phyloP scores from a whole-genome alignment of 1,139 yeast species.

The Blastobotrys malaysiensis region DNA sequence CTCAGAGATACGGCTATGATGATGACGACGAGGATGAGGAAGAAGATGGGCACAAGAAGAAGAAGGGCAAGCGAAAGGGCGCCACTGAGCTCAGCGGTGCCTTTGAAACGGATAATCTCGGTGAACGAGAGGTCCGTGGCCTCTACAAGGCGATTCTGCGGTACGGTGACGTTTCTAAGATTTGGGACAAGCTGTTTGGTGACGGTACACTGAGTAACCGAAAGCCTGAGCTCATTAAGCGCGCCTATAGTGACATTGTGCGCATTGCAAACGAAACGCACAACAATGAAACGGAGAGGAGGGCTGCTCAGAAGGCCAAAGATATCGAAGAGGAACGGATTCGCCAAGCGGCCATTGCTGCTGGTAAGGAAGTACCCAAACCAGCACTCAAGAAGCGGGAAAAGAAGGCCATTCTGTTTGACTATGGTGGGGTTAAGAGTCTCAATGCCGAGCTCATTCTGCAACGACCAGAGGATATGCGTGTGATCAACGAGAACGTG shows the following conservation, averaged over 20 bases:
- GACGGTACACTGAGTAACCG: slow-evolving; percentile 88
- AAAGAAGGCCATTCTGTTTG: slow-evolving; percentile 67
- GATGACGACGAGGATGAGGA: slow-evolving; percentile 40
- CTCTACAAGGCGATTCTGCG: slow-evolving; percentile 78
- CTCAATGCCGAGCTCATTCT: slow-evolving; percentile 86
- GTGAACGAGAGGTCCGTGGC: slow-evolving; percentile 84
- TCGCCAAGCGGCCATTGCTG: slow-evolving; percentile 22
- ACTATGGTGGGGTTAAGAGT: slow-evolving; percentile 80
- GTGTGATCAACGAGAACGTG: slow-evolving; percentile 52
- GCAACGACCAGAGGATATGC: slow-evolving; percentile 79
- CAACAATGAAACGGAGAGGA: slow-evolving; percentile 59
- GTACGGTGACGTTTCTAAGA: slow-evolving; percentile 73
- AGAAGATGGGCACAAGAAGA: slow-evolving; percentile 29
- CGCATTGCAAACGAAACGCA: slow-evolving; percentile 58
- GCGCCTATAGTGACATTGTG: slow-evolving; percentile 67
- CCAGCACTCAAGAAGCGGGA: slow-evolving; percentile 7
- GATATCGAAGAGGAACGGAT: slow-evolving; percentile 48
- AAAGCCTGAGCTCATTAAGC: slow-evolving; percentile 75
- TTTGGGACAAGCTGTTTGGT: slow-evolving; percentile 82
- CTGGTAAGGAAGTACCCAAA: slow-evolving; percentile 11
- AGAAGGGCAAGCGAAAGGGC: slow-evolving; percentile 25
- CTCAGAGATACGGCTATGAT: slow-evolving; percentile 36
- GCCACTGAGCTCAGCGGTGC: slow-evolving; percentile 27
- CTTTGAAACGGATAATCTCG: slow-evolving; percentile 52
- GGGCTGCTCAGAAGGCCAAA: slow-evolving; percentile 58